Evolutionary conservation across 2,329 filamentous ascomycete genomes (phyloP).

Genomic region (Xylaria digitata): DNA sequence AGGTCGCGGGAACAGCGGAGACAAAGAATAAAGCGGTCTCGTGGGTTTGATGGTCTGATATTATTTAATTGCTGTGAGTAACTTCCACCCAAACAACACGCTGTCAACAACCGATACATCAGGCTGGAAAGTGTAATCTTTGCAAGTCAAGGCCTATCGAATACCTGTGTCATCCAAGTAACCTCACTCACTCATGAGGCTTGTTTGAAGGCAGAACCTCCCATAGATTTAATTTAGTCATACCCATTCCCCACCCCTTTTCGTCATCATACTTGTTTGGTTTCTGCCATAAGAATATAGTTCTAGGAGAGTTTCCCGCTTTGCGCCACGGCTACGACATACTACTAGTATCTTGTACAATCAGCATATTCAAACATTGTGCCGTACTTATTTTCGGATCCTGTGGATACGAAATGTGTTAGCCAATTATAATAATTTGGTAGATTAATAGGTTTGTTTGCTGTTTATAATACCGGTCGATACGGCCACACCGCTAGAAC

Average conservation of each 20-base stretch:
- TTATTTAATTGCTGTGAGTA: not conserved
- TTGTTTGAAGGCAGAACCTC: not conserved
- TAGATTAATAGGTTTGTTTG: not conserved
- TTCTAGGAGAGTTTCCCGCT: not conserved
- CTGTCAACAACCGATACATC: not conserved
- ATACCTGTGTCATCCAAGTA: not conserved
- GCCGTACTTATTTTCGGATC: not conserved
- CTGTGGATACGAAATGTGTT: not conserved
- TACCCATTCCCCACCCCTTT: not conserved
- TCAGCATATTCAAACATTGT: not conserved
- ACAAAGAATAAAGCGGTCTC: not conserved
- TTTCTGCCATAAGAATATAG: not conserved
- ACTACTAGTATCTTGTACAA: not conserved
- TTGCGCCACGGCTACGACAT: not conserved
- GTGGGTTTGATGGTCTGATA: not conserved
- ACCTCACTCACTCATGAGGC: not conserved
- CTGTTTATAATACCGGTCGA: not conserved
- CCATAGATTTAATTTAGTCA: not conserved
- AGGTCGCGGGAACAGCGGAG: too few relatives aligned
- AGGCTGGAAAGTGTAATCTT: not conserved
- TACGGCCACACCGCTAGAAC: not conserved
- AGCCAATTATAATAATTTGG: slow-evolving; percentile 1
- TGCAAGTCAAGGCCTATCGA: not conserved
- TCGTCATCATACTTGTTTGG: not conserved
- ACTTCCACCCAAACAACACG: not conserved